Evolutionary conservation across 2,329 filamentous ascomycete genomes (phyloP).

Genomic region (Lachnellula occidentalis): DNA sequence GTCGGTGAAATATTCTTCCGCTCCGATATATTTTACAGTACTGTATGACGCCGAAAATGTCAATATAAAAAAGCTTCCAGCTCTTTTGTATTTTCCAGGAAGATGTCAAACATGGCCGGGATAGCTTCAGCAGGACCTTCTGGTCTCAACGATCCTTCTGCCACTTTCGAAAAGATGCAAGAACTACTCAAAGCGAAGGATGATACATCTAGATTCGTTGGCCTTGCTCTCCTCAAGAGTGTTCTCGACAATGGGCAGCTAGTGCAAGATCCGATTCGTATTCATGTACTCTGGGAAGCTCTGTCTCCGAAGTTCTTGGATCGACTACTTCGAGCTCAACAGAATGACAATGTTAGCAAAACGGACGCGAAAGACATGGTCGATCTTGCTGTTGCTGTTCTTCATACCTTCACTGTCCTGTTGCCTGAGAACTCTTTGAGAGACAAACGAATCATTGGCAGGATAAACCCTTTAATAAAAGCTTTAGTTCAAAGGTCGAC

Average conservation of each 20-base stretch:
- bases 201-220: constrained; percentile 65
- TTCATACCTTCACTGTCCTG: constrained; percentile 56
- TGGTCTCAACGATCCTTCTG: constrained; percentile 12
- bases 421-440: constrained; percentile 44
- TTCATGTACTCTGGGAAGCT: constrained; percentile 52
- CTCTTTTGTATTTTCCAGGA: background rate
- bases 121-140: background rate
- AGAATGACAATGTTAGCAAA: constrained; percentile 30
- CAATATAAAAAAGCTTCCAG: background rate
- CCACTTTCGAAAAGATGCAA: constrained; percentile 45
- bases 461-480: constrained; percentile 49
- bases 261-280: constrained; percentile 39
- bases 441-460: constrained; percentile 43
- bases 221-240: constrained; percentile 60
- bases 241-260: constrained; percentile 56
- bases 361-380: constrained; percentile 54
- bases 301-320: constrained; percentile 60
- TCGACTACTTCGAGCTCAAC: constrained; percentile 53
- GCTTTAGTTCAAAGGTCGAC: constrained; percentile 50
- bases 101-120: constrained; percentile 3
- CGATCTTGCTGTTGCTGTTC: constrained; percentile 55
- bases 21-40: background rate
- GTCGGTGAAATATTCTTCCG: background rate
- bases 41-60: background rate
- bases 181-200: constrained; percentile 53